Evolutionary conservation across 345 rosid species (phyloP).

Genomic region (Cochlearia excelsa): DNA sequence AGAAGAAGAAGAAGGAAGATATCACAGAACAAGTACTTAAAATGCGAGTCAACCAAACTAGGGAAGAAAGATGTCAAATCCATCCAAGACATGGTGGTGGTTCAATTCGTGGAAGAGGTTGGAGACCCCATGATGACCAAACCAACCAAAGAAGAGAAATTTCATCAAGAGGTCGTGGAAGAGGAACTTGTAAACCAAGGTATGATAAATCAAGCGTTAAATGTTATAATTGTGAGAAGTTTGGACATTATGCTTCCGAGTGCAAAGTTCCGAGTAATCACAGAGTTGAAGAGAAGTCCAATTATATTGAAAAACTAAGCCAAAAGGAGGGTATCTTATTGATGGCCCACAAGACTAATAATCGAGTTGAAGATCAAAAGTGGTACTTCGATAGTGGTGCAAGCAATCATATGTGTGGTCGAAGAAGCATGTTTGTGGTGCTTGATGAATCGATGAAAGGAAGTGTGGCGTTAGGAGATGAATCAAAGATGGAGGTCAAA

Average conservation of each 20-base stretch:
- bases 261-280: neutral
- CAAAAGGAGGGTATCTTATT: neutral
- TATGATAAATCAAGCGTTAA: neutral
- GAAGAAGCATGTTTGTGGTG: neutral
- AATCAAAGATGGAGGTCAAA: neutral
- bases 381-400: no score
- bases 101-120: no score
- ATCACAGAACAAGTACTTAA: neutral
- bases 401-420: no score
- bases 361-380: neutral
- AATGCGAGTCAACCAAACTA: neutral
- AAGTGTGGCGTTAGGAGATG: neutral
- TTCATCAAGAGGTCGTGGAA: neutral
- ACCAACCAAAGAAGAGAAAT: neutral
- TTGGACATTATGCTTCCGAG: neutral
- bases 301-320: neutral
- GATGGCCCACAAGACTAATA: neutral
- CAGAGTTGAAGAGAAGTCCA: neutral
- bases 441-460: neutral
- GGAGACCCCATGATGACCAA: neutral
- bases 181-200: neutral
- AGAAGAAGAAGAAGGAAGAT: slow-evolving; percentile 1
- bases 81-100: neutral
- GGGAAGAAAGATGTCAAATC: neutral
- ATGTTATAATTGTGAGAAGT: neutral